These are phyloP conservation scores for Alternaria viburni DNA, from an alignment of 2,329 filamentous ascomycete species.

Conservation along the genomic window DNA sequence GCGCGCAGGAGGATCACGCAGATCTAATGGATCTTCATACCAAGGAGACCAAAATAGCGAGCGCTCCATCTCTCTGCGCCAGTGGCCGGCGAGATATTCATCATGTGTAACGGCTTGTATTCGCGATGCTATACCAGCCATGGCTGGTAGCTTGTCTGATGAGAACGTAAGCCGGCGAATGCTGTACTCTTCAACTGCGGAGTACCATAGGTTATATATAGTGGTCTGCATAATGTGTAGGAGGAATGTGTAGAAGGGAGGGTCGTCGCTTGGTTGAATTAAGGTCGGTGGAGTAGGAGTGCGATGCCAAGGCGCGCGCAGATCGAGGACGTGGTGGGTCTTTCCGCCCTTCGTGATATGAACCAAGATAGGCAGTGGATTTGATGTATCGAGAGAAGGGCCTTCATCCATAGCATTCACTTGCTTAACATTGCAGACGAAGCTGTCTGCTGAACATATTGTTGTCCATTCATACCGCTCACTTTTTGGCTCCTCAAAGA, in stretches of 20 bases:
- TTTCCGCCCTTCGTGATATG: not conserved
- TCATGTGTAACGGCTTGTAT: not conserved
- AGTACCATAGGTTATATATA: not conserved
- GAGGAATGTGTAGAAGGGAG: not conserved
- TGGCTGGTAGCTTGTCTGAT: not conserved
- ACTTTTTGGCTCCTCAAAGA: not conserved
- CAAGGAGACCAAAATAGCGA: not conserved
- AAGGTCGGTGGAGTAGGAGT: not conserved
- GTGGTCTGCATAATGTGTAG: not conserved
- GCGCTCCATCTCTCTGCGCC: not conserved
- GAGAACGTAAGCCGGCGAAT: not conserved
- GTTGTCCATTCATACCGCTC: too few species aligned
- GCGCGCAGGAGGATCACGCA: too few species aligned
- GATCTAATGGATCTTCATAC: too few species aligned
- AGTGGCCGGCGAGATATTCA: not conserved
- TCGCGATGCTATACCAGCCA: not conserved
- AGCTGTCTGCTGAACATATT: not conserved
- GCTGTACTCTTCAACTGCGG: not conserved
- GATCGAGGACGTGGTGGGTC: not conserved
- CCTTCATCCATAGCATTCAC: fast-evolving
- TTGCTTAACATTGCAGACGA: not conserved
- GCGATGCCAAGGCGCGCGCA: not conserved
- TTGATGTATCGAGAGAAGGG: not conserved
- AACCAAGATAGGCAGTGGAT: not conserved
- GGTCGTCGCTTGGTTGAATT: not conserved